Percentiles rank a stretch among this genome's conserved stretches.
phyloP scores from a whole-genome alignment of 805 yeast genomes.

The Schwanniomyces polymorphus region DNA sequence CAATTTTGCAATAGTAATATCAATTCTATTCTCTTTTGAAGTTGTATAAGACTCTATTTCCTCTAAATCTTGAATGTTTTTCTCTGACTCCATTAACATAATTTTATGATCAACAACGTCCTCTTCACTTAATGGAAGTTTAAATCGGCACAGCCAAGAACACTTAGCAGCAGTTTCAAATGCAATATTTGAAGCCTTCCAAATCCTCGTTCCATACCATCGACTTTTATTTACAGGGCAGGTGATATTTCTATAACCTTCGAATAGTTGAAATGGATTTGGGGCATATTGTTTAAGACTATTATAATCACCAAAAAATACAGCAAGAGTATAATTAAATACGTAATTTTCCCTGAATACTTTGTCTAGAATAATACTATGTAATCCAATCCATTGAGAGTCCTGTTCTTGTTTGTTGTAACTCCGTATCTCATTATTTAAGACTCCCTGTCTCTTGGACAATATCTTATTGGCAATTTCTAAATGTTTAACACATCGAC shows the following conservation, averaged over 20 bases:
- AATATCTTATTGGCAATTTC: constrained; percentile 36
- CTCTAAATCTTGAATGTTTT: background rate
- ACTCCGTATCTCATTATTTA: background rate
- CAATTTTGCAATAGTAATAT: constrained; percentile 3
- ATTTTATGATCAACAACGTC: background rate
- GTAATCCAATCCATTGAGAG: background rate
- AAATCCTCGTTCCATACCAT: background rate
- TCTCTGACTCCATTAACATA: background rate
- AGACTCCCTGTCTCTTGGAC: background rate
- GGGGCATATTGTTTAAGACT: constrained; percentile 29
- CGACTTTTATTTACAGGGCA: background rate
- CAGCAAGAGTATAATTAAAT: constrained; percentile 39
- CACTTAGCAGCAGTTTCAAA: constrained; percentile 7
- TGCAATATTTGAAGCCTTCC: constrained; percentile 1
- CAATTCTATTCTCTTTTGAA: background rate
- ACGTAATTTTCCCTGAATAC: constrained; percentile 46
- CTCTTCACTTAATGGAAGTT: constrained; percentile 2
- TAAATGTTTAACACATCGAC: constrained; percentile 30
- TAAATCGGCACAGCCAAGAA: constrained; percentile 4
- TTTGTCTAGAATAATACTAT: constrained; percentile 20
- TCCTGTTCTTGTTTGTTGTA: constrained; percentile 16
- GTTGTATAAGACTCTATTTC: background rate
- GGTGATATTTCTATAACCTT: background rate
- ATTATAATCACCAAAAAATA: constrained; percentile 32
- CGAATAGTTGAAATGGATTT: constrained; percentile 41